phyloP scores from a whole-genome alignment of 768 basidiomycete species.

The Suillus americanus region DNA sequence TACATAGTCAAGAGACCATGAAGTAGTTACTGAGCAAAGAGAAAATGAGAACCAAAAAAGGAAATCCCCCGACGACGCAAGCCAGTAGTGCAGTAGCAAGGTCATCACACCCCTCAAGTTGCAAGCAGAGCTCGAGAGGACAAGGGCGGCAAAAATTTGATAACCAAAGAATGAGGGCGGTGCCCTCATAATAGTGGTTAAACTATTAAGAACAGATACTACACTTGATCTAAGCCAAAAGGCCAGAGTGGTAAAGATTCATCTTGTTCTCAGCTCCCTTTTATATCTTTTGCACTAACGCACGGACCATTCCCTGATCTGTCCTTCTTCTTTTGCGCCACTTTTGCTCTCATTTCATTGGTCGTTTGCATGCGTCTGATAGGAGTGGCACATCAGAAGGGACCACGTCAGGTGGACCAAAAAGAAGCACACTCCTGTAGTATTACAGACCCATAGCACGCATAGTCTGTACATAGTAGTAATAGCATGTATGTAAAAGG shows the following conservation, averaged over 20 bases:
- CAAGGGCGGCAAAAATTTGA: slow-evolving; percentile 56
- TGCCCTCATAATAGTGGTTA: slow-evolving; percentile 57
- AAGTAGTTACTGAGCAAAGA: background rate
- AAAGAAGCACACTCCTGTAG: background rate
- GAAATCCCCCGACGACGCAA: slow-evolving; percentile 36
- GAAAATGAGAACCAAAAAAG: background rate
- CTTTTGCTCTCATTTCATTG: too few relatives aligned
- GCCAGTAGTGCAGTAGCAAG: slow-evolving; percentile 37
- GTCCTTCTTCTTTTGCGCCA: too few relatives aligned
- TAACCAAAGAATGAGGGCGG: slow-evolving; percentile 48
- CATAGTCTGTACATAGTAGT: background rate
- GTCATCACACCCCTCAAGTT: slow-evolving; percentile 31
- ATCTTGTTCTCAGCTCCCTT: too few relatives aligned
- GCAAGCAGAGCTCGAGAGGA: slow-evolving; percentile 33
- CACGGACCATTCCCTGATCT: too few relatives aligned
- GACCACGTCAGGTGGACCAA: too few relatives aligned
- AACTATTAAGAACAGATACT: slow-evolving; percentile 86
- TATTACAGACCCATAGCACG: too few relatives aligned
- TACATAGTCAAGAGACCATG: background rate
- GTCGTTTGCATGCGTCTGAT: too few relatives aligned
- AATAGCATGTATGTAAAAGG: background rate
- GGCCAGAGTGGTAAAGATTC: slow-evolving; percentile 38
- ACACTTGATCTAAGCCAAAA: slow-evolving; percentile 54
- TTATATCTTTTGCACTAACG: too few relatives aligned
- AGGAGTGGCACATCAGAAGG: too few relatives aligned